phyloP scores from a whole-genome alignment of 805 yeast genomes.

The Komagataella phaffii region DNA sequence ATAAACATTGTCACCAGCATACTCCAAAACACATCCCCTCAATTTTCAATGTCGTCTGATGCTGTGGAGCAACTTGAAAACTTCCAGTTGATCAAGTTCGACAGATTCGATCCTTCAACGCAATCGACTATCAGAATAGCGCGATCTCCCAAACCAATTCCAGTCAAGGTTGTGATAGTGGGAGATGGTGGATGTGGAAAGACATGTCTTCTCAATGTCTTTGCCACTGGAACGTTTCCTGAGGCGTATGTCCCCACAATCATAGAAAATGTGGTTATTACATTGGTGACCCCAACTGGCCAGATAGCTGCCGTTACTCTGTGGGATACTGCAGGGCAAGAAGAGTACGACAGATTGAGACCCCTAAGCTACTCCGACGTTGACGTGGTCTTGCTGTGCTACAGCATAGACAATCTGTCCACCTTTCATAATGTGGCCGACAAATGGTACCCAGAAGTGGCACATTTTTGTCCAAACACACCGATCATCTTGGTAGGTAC shows the following conservation, averaged over 20 bases:
- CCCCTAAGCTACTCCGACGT: slow-evolving; percentile 74
- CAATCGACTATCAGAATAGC: not conserved
- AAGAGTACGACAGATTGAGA: slow-evolving; percentile 69
- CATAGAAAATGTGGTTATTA: slow-evolving; percentile 64
- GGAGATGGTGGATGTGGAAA: slow-evolving; percentile 93
- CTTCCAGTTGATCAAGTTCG: not conserved
- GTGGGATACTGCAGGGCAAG: slow-evolving; percentile 91
- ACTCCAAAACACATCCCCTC: not conserved
- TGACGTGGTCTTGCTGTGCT: slow-evolving; percentile 64
- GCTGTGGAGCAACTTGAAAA: not conserved
- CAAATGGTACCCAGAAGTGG: slow-evolving; percentile 80
- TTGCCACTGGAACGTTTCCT: slow-evolving; percentile 60
- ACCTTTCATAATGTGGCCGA: slow-evolving; percentile 65
- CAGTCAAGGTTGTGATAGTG: slow-evolving; percentile 44
- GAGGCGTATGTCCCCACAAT: slow-evolving; percentile 69
- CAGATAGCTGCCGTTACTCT: slow-evolving; percentile 54
- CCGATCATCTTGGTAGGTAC: slow-evolving; percentile 78
- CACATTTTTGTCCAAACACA: slow-evolving; percentile 68
- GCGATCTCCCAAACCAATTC: not conserved
- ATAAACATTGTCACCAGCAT: not conserved
- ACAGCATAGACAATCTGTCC: slow-evolving; percentile 47
- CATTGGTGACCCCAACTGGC: slow-evolving; percentile 30
- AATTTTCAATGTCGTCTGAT: not conserved
- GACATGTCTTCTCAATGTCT: slow-evolving; percentile 49
- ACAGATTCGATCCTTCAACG: slow-evolving; percentile 1